Base-by-base conservation (phyloP, 306 rosid species). In the Gleditsia sinensis region DNA sequence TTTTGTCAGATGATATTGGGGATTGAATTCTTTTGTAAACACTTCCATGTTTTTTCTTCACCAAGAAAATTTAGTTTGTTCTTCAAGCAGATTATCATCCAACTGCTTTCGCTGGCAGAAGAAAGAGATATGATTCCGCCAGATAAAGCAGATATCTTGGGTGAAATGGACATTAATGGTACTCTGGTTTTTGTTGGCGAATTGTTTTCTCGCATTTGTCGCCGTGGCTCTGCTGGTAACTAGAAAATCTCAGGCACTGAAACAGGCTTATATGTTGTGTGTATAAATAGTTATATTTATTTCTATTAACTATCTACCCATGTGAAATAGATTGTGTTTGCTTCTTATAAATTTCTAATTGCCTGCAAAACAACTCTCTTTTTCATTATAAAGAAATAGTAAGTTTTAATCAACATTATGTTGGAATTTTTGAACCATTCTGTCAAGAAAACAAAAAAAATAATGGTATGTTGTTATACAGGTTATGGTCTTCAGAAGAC, bases 221-320 rank as follows among this genome's bases (percentile, higher is more conserved):
- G 95, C 12, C 98, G 97, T 84, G 98, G 97, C 80, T 91, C 92
- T 86, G 78, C 89, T 80, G 98, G 97, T 94, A 85, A 84, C 54
- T 75, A 64, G 83, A 78, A 75, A 63, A 54, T 71, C 45, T 75
- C 54, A 71, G 72, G 74, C 58, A 34, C 77, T 75, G 51, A 32
- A 68, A 24, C 72, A 42, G 49, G 60, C 56, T 77, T 69, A 36
- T 34, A 9, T 19, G 67, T 19, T 19, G 30, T 61, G 46, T 34
- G 9, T 20, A 20, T 21, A 19, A 5, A 50, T 50, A 8, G 19
- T 33, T 61, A 28, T 25, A 33, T 32, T 55, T 30, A 42, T 75
- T 54, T 54, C 39, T 53, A 14, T 71, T 67, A 60, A 42, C 33
- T 72, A 10, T 54, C 56, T 11, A 46, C 53, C 81, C 67, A 46